Evolutionary conservation across 768 basidiomycete genomes (phyloP).

Genomic region (Polyporus arcularius): DNA sequence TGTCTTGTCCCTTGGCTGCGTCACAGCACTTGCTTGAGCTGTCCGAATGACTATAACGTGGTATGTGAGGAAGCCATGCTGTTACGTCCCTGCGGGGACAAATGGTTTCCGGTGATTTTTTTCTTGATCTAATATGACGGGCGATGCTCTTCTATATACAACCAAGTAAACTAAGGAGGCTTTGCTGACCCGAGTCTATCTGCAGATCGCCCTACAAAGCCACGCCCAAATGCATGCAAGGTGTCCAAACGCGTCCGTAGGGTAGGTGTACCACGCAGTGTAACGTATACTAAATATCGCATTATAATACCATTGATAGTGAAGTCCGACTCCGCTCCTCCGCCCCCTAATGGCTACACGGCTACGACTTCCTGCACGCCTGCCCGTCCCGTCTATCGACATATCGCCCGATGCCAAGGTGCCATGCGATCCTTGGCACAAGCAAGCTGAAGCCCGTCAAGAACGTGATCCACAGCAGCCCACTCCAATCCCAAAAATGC

Average conservation of each 20-base stretch:
- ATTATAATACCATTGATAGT: background rate
- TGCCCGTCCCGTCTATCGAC: slow-evolving; percentile 62
- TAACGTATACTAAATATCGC: slow-evolving; percentile 12
- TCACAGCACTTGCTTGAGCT: background rate
- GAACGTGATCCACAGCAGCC: slow-evolving; percentile 70
- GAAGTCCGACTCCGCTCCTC: background rate
- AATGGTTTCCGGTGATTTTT: slow-evolving; percentile 56
- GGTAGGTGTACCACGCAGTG: slow-evolving; percentile 15
- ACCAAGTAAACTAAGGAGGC: background rate
- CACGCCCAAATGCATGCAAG: background rate
- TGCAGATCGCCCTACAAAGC: background rate
- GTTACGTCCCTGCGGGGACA: slow-evolving; percentile 23
- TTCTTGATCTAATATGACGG: slow-evolving; percentile 95
- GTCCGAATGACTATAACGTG: slow-evolving; percentile 69
- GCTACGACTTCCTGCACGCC: slow-evolving; percentile 12
- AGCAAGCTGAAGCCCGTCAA: slow-evolving; percentile 62
- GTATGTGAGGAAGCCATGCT: slow-evolving; percentile 69
- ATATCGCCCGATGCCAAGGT: slow-evolving; percentile 74
- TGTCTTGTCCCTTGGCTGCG: background rate
- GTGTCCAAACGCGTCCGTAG: slow-evolving; percentile 3
- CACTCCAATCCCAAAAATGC: slow-evolving; percentile 61
- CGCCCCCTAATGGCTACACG: slow-evolving; percentile 4
- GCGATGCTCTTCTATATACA: background rate
- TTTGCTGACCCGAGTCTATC: background rate
- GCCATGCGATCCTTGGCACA: slow-evolving; percentile 74